phyloP scores from a whole-genome alignment of 257 asterid species.

The Leonotis leonurus region DNA sequence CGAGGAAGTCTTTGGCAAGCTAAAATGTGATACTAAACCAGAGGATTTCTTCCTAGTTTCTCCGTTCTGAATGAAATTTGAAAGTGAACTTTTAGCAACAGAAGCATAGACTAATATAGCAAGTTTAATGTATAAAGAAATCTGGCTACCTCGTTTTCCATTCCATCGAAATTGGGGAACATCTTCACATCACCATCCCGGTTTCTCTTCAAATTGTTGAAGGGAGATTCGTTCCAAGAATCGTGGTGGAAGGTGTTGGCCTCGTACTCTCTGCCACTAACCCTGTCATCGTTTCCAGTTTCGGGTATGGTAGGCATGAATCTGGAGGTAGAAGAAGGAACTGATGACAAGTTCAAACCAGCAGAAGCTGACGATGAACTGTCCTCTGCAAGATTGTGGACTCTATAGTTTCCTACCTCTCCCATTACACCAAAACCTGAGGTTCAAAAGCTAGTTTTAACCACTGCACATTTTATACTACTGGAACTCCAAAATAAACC shows the following conservation, averaged over 20 bases:
- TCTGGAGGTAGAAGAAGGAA: constrained; percentile 41
- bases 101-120: not conserved
- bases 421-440: constrained; percentile 60
- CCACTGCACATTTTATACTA: not conserved
- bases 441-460: not conserved
- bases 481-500: not conserved
- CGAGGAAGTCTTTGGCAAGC: constrained; percentile 64
- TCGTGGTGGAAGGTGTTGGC: constrained; percentile 27
- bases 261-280: constrained; percentile 21
- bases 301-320: constrained; percentile 91
- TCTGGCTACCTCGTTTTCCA: constrained; percentile 39
- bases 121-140: not conserved
- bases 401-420: constrained; percentile 56
- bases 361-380: constrained; percentile 32
- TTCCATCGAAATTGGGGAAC: constrained; percentile 40
- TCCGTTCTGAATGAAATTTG: constrained; percentile 35
- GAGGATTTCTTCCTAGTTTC: constrained; percentile 38
- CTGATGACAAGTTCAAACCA: constrained; percentile 42
- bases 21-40: constrained; percentile 64
- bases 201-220: constrained; percentile 49
- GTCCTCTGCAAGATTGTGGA: constrained; percentile 31
- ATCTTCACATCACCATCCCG: constrained; percentile 47
- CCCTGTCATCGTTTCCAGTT: constrained; percentile 26
- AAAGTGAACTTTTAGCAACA: constrained; percentile 12
- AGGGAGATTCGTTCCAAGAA: constrained; percentile 45